A percentile compares a stretch with the other conserved stretches of the same genome.
Evolutionary conservation across 2,329 filamentous ascomycete genomes (phyloP).

Genomic region (Podosphaera leucotricha): DNA sequence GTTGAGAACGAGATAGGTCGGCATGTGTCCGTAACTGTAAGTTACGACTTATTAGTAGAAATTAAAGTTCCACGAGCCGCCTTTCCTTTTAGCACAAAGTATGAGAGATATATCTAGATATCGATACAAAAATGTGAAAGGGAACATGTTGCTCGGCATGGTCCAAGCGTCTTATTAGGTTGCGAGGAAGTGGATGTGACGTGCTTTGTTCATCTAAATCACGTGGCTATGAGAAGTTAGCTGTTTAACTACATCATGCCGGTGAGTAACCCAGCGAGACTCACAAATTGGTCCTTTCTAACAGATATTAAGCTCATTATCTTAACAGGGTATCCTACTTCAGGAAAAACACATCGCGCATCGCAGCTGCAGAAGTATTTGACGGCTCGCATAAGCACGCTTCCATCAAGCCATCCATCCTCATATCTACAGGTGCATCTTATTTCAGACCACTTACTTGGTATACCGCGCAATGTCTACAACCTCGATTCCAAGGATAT

Average conservation of each 20-base stretch:
- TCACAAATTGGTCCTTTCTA: constrained; percentile 11
- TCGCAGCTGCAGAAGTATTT: constrained; percentile 44
- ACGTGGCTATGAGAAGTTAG: no score
- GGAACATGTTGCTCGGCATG: neutral
- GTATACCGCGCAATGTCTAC: constrained; percentile 48
- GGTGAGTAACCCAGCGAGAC: no score
- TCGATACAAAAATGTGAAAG: no score
- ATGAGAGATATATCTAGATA: no score
- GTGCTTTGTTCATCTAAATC: no score
- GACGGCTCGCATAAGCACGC: constrained; percentile 23
- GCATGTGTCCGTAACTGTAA: constrained; percentile 12
- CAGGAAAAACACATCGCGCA: constrained; percentile 43
- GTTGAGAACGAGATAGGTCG: constrained; percentile 7
- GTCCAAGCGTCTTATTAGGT: no score
- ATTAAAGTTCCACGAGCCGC: no score
- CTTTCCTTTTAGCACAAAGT: no score
- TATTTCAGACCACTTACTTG: constrained; percentile 48
- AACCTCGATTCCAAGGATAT: constrained; percentile 33
- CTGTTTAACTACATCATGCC: constrained; percentile 25
- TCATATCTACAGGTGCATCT: constrained; percentile 40
- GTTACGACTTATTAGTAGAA: no score
- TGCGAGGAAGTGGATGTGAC: no score
- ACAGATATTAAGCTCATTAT: constrained; percentile 33
- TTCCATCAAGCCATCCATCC: constrained; percentile 14
- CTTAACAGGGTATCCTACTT: constrained; percentile 41